Conservation (phyloP, 1,284 basidiomycete genomes). For the Boletellus sp. region DNA sequence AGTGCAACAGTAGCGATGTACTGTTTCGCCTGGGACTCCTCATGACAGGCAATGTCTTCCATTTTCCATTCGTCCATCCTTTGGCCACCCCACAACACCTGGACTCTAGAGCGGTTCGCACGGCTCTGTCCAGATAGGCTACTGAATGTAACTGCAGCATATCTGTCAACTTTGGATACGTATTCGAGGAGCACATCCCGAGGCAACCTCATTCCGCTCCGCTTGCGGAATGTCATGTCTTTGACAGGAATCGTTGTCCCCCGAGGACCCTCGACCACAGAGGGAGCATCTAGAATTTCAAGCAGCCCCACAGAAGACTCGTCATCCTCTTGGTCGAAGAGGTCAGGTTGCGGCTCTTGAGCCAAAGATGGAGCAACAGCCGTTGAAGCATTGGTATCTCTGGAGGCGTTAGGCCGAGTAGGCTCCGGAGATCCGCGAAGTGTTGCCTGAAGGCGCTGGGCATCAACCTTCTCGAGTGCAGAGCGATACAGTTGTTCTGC, state of each 20-base stretch:
- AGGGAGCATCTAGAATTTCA: constrained; percentile 71
- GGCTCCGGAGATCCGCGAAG: constrained; percentile 41
- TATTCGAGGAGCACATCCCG: constrained; percentile 66
- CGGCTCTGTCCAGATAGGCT: constrained; percentile 65
- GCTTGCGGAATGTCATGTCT: constrained; percentile 79
- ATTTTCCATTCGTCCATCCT: constrained; percentile 74
- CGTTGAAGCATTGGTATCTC: constrained; percentile 1
- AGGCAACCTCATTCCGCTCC: constrained; percentile 74
- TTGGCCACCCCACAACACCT: constrained; percentile 68
- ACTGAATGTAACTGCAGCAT: constrained; percentile 70
- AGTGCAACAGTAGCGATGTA: constrained; percentile 87
- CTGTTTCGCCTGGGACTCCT: constrained; percentile 82
- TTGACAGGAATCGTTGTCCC: constrained; percentile 64
- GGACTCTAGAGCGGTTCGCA: constrained; percentile 68
- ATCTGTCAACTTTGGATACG: constrained; percentile 66
- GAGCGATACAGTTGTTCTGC: constrained; percentile 59
- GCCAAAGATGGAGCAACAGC: not conserved
- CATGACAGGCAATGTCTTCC: constrained; percentile 81
- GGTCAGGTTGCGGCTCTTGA: constrained; percentile 30
- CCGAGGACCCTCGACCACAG: constrained; percentile 45
- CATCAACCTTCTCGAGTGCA: constrained; percentile 55
- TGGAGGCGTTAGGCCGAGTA: not conserved
- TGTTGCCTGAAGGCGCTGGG: constrained; percentile 48
- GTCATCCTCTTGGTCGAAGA: constrained; percentile 48
- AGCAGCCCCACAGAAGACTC: constrained; percentile 68